Evolutionary conservation across 148 eudicot genomes (phyloP).

Genomic region (Heliosperma pusillum): DNA sequence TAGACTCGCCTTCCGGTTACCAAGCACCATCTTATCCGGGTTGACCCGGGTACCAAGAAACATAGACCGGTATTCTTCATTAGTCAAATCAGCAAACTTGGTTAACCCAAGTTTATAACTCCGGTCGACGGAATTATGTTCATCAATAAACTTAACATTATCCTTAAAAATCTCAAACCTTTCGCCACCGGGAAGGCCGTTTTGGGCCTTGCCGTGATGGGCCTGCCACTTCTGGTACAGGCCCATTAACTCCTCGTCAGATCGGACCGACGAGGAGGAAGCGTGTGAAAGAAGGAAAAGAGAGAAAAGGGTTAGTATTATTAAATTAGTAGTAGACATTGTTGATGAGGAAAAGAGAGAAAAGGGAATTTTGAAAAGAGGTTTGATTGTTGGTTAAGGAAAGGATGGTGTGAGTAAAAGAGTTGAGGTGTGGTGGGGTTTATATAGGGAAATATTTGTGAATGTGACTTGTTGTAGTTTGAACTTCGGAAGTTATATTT

Average conservation of each 20-base stretch:
- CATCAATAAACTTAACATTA: constrained; percentile 64
- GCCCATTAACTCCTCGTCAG: constrained; percentile 49
- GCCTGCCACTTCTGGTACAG: constrained; percentile 59
- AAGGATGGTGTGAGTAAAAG: constrained; percentile 9
- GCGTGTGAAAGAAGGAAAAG: constrained; percentile 28
- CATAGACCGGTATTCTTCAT: constrained; percentile 64
- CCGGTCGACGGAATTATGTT: constrained; percentile 51
- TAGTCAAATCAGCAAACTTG: constrained; percentile 78
- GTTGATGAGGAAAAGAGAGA: not conserved
- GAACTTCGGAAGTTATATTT: not conserved
- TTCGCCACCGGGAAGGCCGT: constrained; percentile 42
- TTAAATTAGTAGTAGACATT: not conserved
- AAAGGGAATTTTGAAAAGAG: not conserved
- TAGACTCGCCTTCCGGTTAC: constrained; percentile 40
- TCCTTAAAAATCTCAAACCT: constrained; percentile 69
- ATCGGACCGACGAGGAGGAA: constrained; percentile 16
- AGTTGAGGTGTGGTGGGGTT: constrained; percentile 10
- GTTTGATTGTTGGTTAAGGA: constrained; percentile 23
- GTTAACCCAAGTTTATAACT: constrained; percentile 65
- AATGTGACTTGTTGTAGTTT: constrained; percentile 18
- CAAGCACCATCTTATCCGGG: constrained; percentile 33
- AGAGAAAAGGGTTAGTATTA: constrained; percentile 12
- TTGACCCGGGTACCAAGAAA: constrained; percentile 58
- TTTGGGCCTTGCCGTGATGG: constrained; percentile 59
- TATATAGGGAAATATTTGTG: constrained; percentile 28